Evolutionary conservation across 2,329 filamentous ascomycete species (phyloP), one percentile per base, ranked within the genome.

Genomic region (Fusarium citri): DNA sequence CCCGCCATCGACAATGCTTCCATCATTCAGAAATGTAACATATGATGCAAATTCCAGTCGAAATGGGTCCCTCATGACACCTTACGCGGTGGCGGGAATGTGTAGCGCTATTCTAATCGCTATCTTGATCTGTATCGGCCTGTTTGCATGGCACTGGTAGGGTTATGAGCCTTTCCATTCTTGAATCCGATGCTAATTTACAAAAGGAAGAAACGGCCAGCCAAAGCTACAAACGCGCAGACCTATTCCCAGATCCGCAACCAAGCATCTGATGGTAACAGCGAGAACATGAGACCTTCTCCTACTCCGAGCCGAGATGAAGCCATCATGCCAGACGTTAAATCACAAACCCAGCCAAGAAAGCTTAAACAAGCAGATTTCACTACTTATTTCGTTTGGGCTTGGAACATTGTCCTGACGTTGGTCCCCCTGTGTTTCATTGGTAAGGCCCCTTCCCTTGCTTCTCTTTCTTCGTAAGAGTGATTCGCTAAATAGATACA

Each of bases 401-500:
- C 0, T 10, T 42, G 41, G 41, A 42, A 22, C 2, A 8, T 42
- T 3, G 8, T 42, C 6, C 2, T 42, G 2, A 42, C 41, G 3
- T 23, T 42, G 8, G 20, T 43, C 14, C 41, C 41, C 1, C 6
- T 16, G 12, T 43, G 23, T 1, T 56, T 56, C 22, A 53, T 56
- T 8, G 30, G 54, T 56, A 23, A 53, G 22, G 1, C 4, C 8
- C 8, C 2, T 1, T 42, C 40, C 20, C 5, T 8, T 1, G 2
- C 1, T 7, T 3, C 2, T 22, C n/a, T 9, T 20, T 14, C n/a
- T 12, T 11, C 3, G 4, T 5, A 5, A 5, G 7, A 14, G 6
- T 5, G 6, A 14, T 5, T 8, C 7, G 12, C 40, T 42, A 22
- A 42, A 5, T 6, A 23, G 8, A 15, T 18, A 14, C 10, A 14